A percentile compares a stretch with the other conserved stretches of the same genome.
phyloP scores from a whole-genome alignment of 306 rosid genomes.

The Dalbergia cultrata region DNA sequence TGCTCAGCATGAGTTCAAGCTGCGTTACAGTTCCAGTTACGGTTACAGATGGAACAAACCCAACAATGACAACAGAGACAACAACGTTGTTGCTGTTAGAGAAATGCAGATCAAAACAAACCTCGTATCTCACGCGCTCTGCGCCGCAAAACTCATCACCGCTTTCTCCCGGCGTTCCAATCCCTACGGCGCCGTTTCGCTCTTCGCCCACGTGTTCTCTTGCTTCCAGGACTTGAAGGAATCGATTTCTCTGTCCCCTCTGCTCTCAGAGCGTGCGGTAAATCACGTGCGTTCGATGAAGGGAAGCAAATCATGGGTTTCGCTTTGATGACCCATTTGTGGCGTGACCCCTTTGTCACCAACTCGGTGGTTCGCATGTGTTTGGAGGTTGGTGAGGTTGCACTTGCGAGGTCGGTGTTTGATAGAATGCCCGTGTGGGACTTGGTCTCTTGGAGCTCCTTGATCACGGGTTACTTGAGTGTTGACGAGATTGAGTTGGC shows the following conservation, averaged over 20 bases:
- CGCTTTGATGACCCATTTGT: slow-evolving; percentile 52
- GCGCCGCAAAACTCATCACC: slow-evolving; percentile 51
- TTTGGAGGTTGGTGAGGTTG: slow-evolving; percentile 48
- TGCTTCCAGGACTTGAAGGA: slow-evolving; percentile 41
- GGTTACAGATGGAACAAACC: slow-evolving; percentile 31
- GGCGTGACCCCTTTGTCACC: slow-evolving; percentile 58
- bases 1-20: slow-evolving; percentile 41
- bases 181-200: slow-evolving; percentile 53
- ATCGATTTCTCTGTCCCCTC: slow-evolving; percentile 60
- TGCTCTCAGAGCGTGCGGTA: slow-evolving; percentile 60
- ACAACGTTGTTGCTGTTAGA: slow-evolving; percentile 42
- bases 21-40: background rate
- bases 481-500: slow-evolving; percentile 55
- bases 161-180: slow-evolving; percentile 45
- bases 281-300: slow-evolving; percentile 48
- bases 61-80: slow-evolving; percentile 34
- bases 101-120: slow-evolving; percentile 68
- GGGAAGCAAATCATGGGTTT: slow-evolving; percentile 62
- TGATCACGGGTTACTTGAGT: slow-evolving; percentile 57
- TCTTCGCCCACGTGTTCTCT: slow-evolving; percentile 55
- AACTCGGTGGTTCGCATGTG: slow-evolving; percentile 65
- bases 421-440: slow-evolving; percentile 64
- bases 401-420: slow-evolving; percentile 54
- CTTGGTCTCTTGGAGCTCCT: slow-evolving; percentile 62
- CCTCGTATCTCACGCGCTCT: slow-evolving; percentile 50